Base-by-base conservation (phyloP, 2,329 filamentous ascomycete species). In the Hyphodiscus sp. region DNA sequence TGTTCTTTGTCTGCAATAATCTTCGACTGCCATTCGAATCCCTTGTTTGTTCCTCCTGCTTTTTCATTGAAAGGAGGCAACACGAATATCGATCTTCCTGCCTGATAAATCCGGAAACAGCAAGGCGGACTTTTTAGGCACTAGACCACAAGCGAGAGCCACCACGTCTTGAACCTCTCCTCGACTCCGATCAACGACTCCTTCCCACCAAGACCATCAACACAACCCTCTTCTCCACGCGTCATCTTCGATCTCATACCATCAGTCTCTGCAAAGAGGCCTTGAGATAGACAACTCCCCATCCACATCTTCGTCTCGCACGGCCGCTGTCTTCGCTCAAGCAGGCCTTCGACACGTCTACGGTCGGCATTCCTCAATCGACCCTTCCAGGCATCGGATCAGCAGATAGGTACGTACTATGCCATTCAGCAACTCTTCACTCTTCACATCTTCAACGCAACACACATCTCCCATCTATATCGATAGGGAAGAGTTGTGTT, bases 371-470 rank as follows among this genome's bases (percentile, higher is more conserved):
- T 49, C 41, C 33, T 38, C 33, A 48, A 45, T 48, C 51, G 45
- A 49, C 55, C 53, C 52, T 56, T 49, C 51, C 42, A 60, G 57
- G 50, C 53, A 53, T 26, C 44, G 58, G 48, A 57, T 51, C 53
- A 53, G 33, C 46, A 59, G 50, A 57, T 51, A 59, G 58, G 56
- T 59, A 61, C 54, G 60, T 62, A 53, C 58, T 47, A 16, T 50
- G 20, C 38, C 50, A 33, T 50, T 50, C 51, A 33, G 45, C 20
- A 23, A 38, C 33, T n/a, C 33, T 38, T 4, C 33, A 4, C 2
- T 13, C 33, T 38, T 38, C 11, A 13, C 16, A 6, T n/a, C 33
- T 38, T 38, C 33, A 38, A n/a, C 33, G 13, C 16, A 38, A 13
- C 4, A 38, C 11, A n/a, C 11, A 15, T 38, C n/a, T 38, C 33